These are phyloP conservation scores for Alternaria solani DNA, from an alignment of 2,329 filamentous ascomycete genomes.

Conservation along the genomic window DNA sequence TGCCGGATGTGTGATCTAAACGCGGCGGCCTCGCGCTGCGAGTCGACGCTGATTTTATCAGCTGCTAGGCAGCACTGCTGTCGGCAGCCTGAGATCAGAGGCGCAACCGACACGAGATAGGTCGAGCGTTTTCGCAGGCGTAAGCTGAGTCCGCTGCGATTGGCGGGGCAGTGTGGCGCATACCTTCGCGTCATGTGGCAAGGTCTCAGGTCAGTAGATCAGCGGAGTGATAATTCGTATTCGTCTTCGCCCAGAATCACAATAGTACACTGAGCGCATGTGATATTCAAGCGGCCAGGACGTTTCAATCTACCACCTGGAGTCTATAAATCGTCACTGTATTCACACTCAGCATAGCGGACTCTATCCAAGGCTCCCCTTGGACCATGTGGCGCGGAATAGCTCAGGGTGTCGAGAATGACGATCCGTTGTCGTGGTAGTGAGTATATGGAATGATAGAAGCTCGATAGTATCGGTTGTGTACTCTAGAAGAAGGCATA, in stretches of 20 bases:
- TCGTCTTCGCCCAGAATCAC: not conserved
- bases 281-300: not conserved
- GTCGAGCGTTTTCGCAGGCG: not conserved
- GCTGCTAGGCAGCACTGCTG: constrained; percentile 4
- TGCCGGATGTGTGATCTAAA: not conserved
- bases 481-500: not conserved
- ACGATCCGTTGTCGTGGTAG: not conserved
- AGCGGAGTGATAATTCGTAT: not conserved
- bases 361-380: not conserved
- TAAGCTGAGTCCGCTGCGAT: not conserved
- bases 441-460: not conserved
- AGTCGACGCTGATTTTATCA: not conserved
- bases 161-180: constrained; percentile 1
- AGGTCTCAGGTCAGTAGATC: not conserved
- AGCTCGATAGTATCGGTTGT: not conserved
- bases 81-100: not conserved
- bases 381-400: not conserved
- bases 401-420: not conserved
- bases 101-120: not conserved
- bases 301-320: not conserved
- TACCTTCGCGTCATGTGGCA: not conserved
- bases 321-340: not conserved
- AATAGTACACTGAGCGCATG: not conserved
- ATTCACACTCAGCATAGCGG: not conserved
- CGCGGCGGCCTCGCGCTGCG: not conserved